A percentile compares a stretch with the other conserved stretches of the same genome.
Evolutionary conservation across 345 rosid species (phyloP).

Genomic region (Aethionema arabicum): DNA sequence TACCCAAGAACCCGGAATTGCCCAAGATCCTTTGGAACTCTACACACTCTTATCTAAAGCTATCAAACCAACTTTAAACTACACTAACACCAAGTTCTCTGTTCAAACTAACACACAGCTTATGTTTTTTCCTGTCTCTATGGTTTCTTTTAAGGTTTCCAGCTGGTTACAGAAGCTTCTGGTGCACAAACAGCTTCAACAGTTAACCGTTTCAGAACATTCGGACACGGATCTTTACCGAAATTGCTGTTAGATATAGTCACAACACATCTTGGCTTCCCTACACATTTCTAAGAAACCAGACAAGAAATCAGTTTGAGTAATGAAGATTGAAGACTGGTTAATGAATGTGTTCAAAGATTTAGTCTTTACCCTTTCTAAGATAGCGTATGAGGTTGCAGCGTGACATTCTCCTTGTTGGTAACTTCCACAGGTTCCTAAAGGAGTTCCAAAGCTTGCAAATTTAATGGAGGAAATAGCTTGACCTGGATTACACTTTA

Average conservation of each 20-base stretch:
- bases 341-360: conserved; percentile 4
- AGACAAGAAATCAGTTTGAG: not conserved
- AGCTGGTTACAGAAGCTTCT: conserved; percentile 36
- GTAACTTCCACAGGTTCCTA: conserved; percentile 95
- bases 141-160: conserved; percentile 44
- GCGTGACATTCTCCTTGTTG: conserved; percentile 97
- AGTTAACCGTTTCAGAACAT: conserved; percentile 66
- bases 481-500: conserved; percentile 77
- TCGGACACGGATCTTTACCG: conserved; percentile 87
- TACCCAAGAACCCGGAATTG: conserved; percentile 29
- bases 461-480: conserved; percentile 80
- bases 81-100: conserved; percentile 31
- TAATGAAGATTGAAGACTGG: not conserved
- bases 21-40: conserved; percentile 43
- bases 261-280: conserved; percentile 74
- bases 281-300: conserved; percentile 72
- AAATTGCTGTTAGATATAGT: conserved; percentile 77
- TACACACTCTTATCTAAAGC: conserved; percentile 36
- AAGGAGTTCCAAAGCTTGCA: conserved; percentile 96
- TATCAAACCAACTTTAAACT: conserved; percentile 39
- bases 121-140: conserved; percentile 34
- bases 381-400: conserved; percentile 62
- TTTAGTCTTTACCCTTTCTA: conserved; percentile 60
- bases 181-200: conserved; percentile 85
- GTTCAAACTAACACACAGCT: conserved; percentile 36